phyloP scores from a whole-genome alignment of 2,329 filamentous ascomycete genomes.

The Tolypocladium album region DNA sequence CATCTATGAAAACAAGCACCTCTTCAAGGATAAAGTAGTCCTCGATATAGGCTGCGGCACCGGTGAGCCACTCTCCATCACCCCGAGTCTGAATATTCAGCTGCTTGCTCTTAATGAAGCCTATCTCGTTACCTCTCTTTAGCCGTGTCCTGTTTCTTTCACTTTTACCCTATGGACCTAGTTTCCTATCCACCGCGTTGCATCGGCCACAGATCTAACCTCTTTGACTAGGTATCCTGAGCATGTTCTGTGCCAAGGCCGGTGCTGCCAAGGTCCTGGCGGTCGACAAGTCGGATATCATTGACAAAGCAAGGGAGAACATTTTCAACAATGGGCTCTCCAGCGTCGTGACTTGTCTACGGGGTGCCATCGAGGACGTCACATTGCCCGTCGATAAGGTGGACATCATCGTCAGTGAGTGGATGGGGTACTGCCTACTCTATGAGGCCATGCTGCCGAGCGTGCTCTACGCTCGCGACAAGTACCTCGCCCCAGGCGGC shows the following conservation, averaged over 20 bases:
- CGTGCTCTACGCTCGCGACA: slow-evolving; percentile 78
- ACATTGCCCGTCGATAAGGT: slow-evolving; percentile 66
- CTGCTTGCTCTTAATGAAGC: background rate
- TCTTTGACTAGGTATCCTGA: slow-evolving; percentile 56
- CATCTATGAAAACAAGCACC: slow-evolving; percentile 80
- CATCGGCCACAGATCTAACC: background rate
- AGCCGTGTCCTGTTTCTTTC: background rate
- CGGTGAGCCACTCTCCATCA: slow-evolving; percentile 23
- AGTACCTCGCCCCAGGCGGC: slow-evolving; percentile 69
- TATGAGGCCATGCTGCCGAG: slow-evolving; percentile 96
- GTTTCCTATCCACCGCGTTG: too few relatives aligned
- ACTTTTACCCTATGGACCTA: too few relatives aligned
- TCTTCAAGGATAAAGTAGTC: slow-evolving; percentile 78
- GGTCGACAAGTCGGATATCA: slow-evolving; percentile 87
- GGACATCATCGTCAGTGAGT: slow-evolving; percentile 92
- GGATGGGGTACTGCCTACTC: slow-evolving; percentile 92
- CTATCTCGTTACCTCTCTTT: background rate
- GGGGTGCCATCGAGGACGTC: slow-evolving; percentile 84
- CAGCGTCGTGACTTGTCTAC: slow-evolving; percentile 65
- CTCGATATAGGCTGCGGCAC: slow-evolving; percentile 85
- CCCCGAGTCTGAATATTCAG: background rate
- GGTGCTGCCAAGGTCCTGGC: slow-evolving; percentile 80
- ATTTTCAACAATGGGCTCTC: slow-evolving; percentile 70
- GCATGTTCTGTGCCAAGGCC: slow-evolving; percentile 88
- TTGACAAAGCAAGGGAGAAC: slow-evolving; percentile 76